Evolutionary conservation across 306 rosid genomes (phyloP), one percentile per base, ranked within the genome.

Genomic region (Phaseolus lunatus): DNA sequence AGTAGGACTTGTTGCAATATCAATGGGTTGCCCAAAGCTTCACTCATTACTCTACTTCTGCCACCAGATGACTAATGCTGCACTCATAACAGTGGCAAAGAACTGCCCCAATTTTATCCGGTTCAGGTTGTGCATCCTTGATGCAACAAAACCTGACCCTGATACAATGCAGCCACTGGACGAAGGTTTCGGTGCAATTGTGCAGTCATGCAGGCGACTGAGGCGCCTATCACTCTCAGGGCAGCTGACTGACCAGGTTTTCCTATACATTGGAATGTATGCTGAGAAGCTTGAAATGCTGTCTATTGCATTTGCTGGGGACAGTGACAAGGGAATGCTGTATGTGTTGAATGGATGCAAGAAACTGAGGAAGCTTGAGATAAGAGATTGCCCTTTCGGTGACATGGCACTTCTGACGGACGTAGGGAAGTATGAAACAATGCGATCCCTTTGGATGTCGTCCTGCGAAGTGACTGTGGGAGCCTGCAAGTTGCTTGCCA

Each of bases 391-490:
- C 87, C 97, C 97, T 53, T 95, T 95, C 0, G 99, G 99, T 3
- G 62, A 95, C 48, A 7, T 8, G 54, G 96, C 97, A 52, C 96
- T 95, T 88, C 91, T 92, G 67, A 78, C 65, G 75, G 96, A 95
- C 91, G 66, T 90, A 84, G 93, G 97, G 87, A 95, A 95, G 97
- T 95, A 92, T 88, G 99, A 95, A 80, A 86, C 96, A 87, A 90
- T 95, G 98, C 97, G 97, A 90, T 95, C 97, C 97, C 98, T 95
- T 92, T 95, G 97, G 99, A 95, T 95, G 99, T 95, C 97, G 81
- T 89, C 99, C 70, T 92, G 99, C 3, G 82, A 87, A 49, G 89
- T 95, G 29, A 90, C 97, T 45, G 91, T 90, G 0, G 96, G 91
- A 58, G 97, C 89, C 50, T 92, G 97, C 88, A 92, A 90, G 85